phyloP scores from a whole-genome alignment of 495 filamentous ascomycete species.

The Gamarada debralockiae region DNA sequence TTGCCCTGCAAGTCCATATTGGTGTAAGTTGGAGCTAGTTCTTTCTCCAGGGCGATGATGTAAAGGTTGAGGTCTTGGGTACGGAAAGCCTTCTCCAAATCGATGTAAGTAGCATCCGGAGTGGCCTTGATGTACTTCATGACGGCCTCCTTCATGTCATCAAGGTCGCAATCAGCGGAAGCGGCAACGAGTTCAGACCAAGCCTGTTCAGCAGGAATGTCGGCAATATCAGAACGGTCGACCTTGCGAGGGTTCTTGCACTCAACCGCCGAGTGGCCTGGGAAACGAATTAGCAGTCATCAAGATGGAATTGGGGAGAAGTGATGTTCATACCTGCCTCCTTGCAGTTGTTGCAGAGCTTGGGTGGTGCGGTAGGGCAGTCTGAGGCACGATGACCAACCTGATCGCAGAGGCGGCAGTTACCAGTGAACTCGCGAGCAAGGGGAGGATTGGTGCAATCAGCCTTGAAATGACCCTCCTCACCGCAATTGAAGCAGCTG shows the following conservation, averaged over 20 bases:
- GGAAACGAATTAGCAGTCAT: not conserved
- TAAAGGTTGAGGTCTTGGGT: constrained; percentile 55
- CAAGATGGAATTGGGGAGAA: not conserved
- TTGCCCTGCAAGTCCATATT: constrained; percentile 77
- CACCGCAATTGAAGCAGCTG: constrained; percentile 35
- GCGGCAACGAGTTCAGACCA: constrained; percentile 67
- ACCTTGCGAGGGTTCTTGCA: constrained; percentile 71
- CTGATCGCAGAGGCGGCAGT: constrained; percentile 69
- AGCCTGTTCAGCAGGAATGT: constrained; percentile 58
- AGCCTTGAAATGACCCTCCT: constrained; percentile 56
- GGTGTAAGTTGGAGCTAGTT: constrained; percentile 56
- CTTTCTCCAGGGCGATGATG: constrained; percentile 73
- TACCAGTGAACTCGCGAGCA: constrained; percentile 49
- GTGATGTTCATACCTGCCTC: constrained; percentile 52
- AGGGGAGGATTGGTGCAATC: constrained; percentile 65
- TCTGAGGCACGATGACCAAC: constrained; percentile 64
- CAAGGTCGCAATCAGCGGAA: constrained; percentile 60
- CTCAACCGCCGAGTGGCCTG: constrained; percentile 61
- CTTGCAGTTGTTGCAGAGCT: constrained; percentile 72
- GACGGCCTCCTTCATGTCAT: constrained; percentile 69
- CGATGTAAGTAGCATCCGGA: constrained; percentile 58
- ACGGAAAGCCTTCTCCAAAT: constrained; percentile 76
- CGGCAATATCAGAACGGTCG: constrained; percentile 55
- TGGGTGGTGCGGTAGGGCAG: constrained; percentile 63
- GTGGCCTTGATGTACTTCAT: constrained; percentile 71